phyloP scores from a whole-genome alignment of 2,329 filamentous ascomycete species.

The Cytospora leucostoma region DNA sequence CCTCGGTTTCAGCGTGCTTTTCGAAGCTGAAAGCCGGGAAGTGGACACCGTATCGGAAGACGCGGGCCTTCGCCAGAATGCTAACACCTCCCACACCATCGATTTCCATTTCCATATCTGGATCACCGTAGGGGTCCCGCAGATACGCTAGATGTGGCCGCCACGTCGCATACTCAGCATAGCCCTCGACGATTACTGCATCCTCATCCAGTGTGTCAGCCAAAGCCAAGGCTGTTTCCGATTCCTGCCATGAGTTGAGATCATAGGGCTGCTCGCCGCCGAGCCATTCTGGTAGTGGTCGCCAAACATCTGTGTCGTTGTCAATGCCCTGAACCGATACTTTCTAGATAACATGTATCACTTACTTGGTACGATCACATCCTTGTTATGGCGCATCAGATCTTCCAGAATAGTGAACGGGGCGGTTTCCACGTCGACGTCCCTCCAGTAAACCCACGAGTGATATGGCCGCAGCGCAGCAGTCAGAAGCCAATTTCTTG shows the following conservation, averaged over 20 bases:
- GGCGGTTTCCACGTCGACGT: conserved; percentile 96
- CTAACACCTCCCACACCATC: conserved; percentile 97
- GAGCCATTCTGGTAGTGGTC: conserved; percentile 97
- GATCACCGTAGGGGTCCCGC: conserved; percentile 93
- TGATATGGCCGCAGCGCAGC: conserved; percentile 92
- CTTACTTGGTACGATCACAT: conserved; percentile 97
- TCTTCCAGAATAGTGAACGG: conserved; percentile 97
- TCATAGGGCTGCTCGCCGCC: conserved; percentile 98
- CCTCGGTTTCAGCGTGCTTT: conserved; percentile 97
- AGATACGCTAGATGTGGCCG: conserved; percentile 94
- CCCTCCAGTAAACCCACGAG: conserved; percentile 99
- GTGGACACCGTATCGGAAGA: conserved; percentile 93
- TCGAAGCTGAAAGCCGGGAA: conserved; percentile 99
- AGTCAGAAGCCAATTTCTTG: conserved; percentile 93
- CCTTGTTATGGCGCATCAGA: conserved; percentile 98
- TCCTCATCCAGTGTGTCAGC: conserved; percentile 96
- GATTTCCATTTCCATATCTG: conserved; percentile 99
- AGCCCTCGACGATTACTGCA: conserved; percentile 97
- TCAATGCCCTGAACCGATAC: conserved; percentile 4
- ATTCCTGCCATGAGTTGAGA: conserved; percentile 98
- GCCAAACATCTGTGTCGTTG: conserved; percentile 80
- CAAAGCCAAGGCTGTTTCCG: conserved; percentile 89
- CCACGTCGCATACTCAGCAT: conserved; percentile 98
- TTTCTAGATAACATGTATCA: conserved; percentile 32
- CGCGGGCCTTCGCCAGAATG: conserved; percentile 92